Base-by-base conservation (phyloP, 2,329 filamentous ascomycete genomes). In the Microsporum ferrugineum region DNA sequence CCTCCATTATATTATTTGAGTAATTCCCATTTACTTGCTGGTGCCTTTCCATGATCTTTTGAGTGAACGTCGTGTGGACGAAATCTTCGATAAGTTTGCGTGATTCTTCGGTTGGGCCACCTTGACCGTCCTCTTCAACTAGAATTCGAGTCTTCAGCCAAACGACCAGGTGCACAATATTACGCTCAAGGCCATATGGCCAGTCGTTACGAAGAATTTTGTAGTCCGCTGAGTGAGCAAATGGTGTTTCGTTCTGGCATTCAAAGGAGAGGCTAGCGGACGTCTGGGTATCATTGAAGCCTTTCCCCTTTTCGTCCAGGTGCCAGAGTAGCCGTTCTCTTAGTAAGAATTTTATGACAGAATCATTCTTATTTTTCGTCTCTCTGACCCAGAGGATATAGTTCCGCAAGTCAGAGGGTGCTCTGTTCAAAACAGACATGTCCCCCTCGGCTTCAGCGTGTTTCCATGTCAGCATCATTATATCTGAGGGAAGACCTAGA, bases 161-260 rank as follows among this genome's bases (percentile, higher is more conserved):
- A n/a, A 56, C 53, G 14, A 56, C 53, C 14, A 56, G 53, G 7
- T 56, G 53, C 7, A 56, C 53, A 12, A 56, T 56, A 14, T 56
- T 56, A 31, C 14, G 31, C 5, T 33, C 31, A 14, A 56, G 53
- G 8, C 53, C 53, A 2, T 56, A 56, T 12, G 53, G 53, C 53
- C 53, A 56, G 27, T 53, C 49, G 27, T 53, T 53, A n/a, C 49
- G 49, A n/a, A 53, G 49, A 31, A 53, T 53, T 12, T 29, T 53
- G 49, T 53, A 53, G 27, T 53, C 49, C 10, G 23, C 49, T 53
- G 14, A 5, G 23, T 53, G 8, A 14, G 53, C 53, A 38, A 56
- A 56, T 6, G 53, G 53, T 14, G 34, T 56, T 36, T 17, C 31
- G 12, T 56, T n/a, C 14, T 56, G 31, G 7, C n/a, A 56, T 36